Conservation (phyloP, 768 basidiomycete species). For the Lactarius tabidus region DNA sequence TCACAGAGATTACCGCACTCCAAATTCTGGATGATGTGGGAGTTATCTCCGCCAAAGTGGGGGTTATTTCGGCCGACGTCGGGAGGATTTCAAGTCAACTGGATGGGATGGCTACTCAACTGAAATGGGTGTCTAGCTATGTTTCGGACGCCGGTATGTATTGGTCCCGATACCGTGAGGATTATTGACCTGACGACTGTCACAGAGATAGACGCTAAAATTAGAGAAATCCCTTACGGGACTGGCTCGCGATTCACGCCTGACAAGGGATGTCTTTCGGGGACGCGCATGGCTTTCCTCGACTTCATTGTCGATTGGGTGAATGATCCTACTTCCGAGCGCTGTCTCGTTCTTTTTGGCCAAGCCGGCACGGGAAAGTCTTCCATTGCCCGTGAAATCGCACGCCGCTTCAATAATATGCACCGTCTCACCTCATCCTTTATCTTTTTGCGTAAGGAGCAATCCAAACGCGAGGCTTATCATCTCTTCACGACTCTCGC, state of each 20-base stretch:
- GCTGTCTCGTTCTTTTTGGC: neutral
- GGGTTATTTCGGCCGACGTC: neutral
- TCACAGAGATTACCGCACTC: neutral
- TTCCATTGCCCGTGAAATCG: neutral
- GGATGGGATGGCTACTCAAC: neutral
- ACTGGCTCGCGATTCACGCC: neutral
- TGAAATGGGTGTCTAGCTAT: neutral
- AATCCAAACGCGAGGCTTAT: neutral
- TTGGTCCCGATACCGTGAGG: no score
- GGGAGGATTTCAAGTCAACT: neutral
- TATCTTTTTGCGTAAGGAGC: neutral
- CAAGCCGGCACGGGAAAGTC: neutral
- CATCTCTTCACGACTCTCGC: neutral
- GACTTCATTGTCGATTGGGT: neutral
- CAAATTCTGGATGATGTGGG: neutral
- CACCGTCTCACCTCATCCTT: neutral
- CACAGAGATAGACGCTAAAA: neutral
- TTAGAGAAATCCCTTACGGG: neutral
- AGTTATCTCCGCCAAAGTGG: neutral
- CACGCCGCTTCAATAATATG: neutral
- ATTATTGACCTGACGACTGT: neutral
- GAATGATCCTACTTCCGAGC: neutral
- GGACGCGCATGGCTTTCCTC: neutral
- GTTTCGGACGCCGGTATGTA: neutral
- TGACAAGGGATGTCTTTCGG: neutral